Evolutionary conservation across 768 basidiomycete genomes (phyloP), one percentile per base, ranked within the genome.

Genomic region (Lactarius quietus): DNA sequence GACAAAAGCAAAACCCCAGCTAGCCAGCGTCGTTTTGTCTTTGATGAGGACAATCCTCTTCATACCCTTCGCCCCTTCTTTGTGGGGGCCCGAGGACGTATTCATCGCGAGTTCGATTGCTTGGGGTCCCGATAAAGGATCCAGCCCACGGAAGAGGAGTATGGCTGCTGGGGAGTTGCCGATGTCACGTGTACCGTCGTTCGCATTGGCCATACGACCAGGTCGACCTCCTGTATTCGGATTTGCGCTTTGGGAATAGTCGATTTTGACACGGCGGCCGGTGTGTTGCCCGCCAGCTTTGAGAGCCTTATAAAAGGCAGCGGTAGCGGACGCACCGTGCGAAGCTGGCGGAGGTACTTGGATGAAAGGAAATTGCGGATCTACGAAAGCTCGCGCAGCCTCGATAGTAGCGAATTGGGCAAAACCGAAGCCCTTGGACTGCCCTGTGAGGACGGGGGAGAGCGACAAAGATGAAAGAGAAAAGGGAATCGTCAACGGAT

Each of bases 141-240:
- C 96, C 36, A 99, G 81, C 18, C 93, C 93, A 51, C 96, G 88
- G 73, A 99, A 89, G 17, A 99, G 82, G 17, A 99, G 79, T 18
- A 98, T 87, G 26, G 93, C 83, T 31, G 84, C 83, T 69, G 90
- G 90, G 1, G 90, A 77, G 68, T 91, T 92, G 67, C 93, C 96
- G 72, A 98, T 96, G 77, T 99, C 96, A 61, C 95, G 84, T 61
- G 93, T 98, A 3, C 97, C 97, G 71, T 99, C 97, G 72, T 96
- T 98, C 75, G 81, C 74, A 62, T 87, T 86, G 61, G 85, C 85
- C 69, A 85, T 65, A n/a, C 74, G 82, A 55, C 81, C 82, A 57
- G 78, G 70, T 60, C 85, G 82, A 14, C 85, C 83, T 70, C 83
- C 83, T 65, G 88, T 88, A 57, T 86, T 83, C 31, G 89, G 91